These are phyloP conservation scores for Aspergillus taichungensis DNA, from an alignment of 495 filamentous ascomycete species.

Conservation along the genomic window DNA sequence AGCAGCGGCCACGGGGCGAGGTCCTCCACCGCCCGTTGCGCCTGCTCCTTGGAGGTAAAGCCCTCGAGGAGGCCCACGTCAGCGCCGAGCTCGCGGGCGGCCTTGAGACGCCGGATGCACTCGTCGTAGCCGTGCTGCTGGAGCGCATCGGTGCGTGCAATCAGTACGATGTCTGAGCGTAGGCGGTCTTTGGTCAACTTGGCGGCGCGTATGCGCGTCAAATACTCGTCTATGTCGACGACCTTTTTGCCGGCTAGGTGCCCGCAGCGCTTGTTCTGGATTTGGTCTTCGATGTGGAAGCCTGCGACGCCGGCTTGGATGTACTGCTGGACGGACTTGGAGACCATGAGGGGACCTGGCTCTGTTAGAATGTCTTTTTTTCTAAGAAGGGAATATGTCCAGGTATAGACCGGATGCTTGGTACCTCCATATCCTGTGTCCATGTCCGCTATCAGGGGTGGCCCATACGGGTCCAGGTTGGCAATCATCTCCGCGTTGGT, in stretches of 20 bases:
- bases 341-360: constrained; percentile 50
- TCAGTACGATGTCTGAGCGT: constrained; percentile 53
- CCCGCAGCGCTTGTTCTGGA: constrained; percentile 56
- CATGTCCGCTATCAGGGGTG: constrained; percentile 62
- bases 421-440: constrained; percentile 57
- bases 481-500: constrained; percentile 60
- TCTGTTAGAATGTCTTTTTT: background rate
- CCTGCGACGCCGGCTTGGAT: constrained; percentile 60
- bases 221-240: constrained; percentile 43
- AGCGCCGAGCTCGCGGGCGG: constrained; percentile 47
- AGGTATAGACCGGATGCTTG: too few species aligned
- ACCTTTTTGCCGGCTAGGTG: constrained; percentile 55
- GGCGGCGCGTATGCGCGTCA: constrained; percentile 48
- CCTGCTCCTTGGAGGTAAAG: constrained; percentile 46
- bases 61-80: constrained; percentile 62
- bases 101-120: constrained; percentile 45
- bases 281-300: constrained; percentile 66
- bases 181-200: constrained; percentile 38
- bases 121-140: constrained; percentile 55
- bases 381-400: background rate
- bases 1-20: constrained; percentile 50
- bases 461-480: constrained; percentile 45
- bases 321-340: constrained; percentile 55
- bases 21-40: constrained; percentile 41
- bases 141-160: constrained; percentile 61